phyloP scores from a whole-genome alignment of 768 basidiomycete genomes.

The Suillus brevipes region DNA sequence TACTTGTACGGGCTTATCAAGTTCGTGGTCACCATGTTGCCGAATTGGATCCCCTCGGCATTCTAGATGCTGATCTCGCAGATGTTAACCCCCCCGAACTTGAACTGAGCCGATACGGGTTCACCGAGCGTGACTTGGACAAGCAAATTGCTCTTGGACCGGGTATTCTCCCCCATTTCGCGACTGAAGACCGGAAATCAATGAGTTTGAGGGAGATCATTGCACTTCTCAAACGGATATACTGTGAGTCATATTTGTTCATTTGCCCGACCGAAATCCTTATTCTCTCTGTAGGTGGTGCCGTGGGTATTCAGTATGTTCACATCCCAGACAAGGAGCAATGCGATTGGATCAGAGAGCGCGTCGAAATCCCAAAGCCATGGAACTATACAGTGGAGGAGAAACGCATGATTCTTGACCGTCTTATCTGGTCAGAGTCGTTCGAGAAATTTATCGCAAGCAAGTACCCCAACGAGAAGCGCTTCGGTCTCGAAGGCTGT shows the following conservation, averaged over 20 bases:
- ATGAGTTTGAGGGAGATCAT: constrained; percentile 94
- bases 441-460: constrained; percentile 98
- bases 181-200: constrained; percentile 78
- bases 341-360: constrained; percentile 98
- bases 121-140: constrained; percentile 90
- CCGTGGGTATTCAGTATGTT: constrained; percentile 86
- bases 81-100: constrained; percentile 83
- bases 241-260: constrained; percentile 61
- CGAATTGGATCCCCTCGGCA: constrained; percentile 93
- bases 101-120: constrained; percentile 91
- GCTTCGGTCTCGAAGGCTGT: constrained; percentile 98
- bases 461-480: constrained; percentile 99
- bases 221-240: constrained; percentile 85
- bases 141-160: constrained; percentile 94
- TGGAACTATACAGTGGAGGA: constrained; percentile 99
- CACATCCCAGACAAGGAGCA: constrained; percentile 99
- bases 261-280: neutral
- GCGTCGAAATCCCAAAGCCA: constrained; percentile 91
- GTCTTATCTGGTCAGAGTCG: constrained; percentile 99
- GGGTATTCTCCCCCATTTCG: constrained; percentile 95
- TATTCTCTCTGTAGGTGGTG: constrained; percentile 57
- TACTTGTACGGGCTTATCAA: constrained; percentile 97
- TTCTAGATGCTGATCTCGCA: constrained; percentile 85
- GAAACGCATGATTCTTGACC: constrained; percentile 98
- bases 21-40: constrained; percentile 97